Base-by-base conservation (phyloP, 1,284 basidiomycete species). In the Cryptococcus maquisensis region DNA sequence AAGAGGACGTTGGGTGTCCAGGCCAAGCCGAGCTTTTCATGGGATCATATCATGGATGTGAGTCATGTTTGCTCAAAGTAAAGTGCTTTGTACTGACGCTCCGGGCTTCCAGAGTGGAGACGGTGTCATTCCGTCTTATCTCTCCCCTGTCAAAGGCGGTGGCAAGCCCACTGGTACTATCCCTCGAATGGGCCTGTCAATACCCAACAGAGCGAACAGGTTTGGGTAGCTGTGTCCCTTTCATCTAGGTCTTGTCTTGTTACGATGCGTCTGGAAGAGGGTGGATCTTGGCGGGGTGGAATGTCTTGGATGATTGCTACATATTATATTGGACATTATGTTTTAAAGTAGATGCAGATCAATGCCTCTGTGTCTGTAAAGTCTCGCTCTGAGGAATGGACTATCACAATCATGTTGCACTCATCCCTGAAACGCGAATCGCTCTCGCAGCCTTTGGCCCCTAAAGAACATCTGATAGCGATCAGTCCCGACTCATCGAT, bases 41-140 rank as follows among this genome's bases (percentile, higher is more conserved):
- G 72, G 72, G 72, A 74, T 56, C 63, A 68, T 5, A 64, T 74
- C 43, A 47, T 73, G 57, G 66, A 63, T 16, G 72, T 74, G 52
- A 64, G 70, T 71, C 4, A 32, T n/a, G 7, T 28, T 28, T 13
- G 12, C 21, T 26, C 5, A 21, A 10, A 32, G 21, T 18, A 32
- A 32, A 32, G 28, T 32, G 28, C 28, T 32, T 32, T 32, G 28
- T 32, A 10, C 28, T 32, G 10, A 32, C 28, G 28, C 28, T 8
- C 6, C 28, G 7, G 2, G 10, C 4, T n/a, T 23, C 10, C 57
- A 74, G 73, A 69, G 68, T 52, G 73, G 68, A n/a, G 71, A 72
- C 58, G 70, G 73, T 5, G 67, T 73, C 18, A 74, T 74, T 43
- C 73, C 73, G 0, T 47, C 65, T 0, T 62, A 52, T 41, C 55